Evolutionary conservation across 2,329 filamentous ascomycete genomes (phyloP), one percentile per base, ranked within the genome.

Genomic region (Nigrospora oryzae): DNA sequence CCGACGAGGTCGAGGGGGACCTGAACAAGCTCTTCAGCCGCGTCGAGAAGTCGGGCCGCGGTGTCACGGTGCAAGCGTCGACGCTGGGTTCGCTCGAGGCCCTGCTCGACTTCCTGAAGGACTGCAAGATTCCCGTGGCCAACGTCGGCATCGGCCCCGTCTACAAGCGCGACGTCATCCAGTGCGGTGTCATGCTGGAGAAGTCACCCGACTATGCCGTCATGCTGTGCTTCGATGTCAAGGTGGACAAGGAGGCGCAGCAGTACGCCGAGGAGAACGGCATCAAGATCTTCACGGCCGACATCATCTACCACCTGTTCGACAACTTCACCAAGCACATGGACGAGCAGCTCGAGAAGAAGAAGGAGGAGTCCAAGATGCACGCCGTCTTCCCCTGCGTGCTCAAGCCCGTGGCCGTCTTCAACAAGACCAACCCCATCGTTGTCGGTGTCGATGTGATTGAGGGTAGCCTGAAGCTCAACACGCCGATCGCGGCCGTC

Each of bases 221-320:
- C 63, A 98, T 98, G 93, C 82, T 98, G 42, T 97, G 93, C 66
- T 98, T 98, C 76, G 94, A 98, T 64, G 93, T 98, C 69, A 97
- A 96, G 73, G 88, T 98, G 14, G 93, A 98, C 70, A 97, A 95
- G 67, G 93, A 98, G 62, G 93, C 93, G 1, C 82, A 85, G 53
- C 76, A 79, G 11, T 95, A 97, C 57, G 93, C 93, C 11, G 89
- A 96, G 15, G 89, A 97, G 46, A 83, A 95, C 50, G 89, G 89
- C 42, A 87, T 98, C 70, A 97, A 95, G 74, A 87, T 98, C 57
- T 98, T 98, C 73, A 95, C 89, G 3, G 93, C 94, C 3, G 91
- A 98, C 66, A 98, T 98, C 57, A 98, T 98, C 61, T 98, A 98
- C 68, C 93, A 98, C 66, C 74, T 98, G 46, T 98, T 98, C 64